Evolutionary conservation across 768 basidiomycete species (phyloP), one percentile per base, ranked within the genome.

Genomic region (Pulveroboletus sp.): DNA sequence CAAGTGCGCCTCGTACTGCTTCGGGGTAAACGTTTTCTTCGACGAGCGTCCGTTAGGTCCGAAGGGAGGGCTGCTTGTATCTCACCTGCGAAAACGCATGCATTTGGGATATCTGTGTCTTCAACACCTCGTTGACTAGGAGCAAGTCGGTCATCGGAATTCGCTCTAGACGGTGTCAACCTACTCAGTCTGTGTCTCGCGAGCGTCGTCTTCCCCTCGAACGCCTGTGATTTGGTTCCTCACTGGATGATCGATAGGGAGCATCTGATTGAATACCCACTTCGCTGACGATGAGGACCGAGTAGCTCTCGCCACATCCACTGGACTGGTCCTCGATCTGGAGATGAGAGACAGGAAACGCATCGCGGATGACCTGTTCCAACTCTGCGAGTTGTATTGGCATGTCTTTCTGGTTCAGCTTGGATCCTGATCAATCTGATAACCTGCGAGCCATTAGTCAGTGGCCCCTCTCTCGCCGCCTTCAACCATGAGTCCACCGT

Each of bases 31-130:
- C 0, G 86, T 83, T 81, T 85, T 88, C 86, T 89, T 54, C 27
- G 32, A n/a, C 9, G 8, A 43, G 21, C 8, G 31, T 47, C 9
- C 7, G 40, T 49, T 21, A 32, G 27, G 41, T 30, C 43, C 24
- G 39, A 21, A 31, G 12, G 3, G 27, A 48, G 27, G 43, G 10
- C 9, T 24, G 15, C 15, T 32, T 6, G 11, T 39, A 21, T 43
- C 70, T 46, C 56, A 89, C 90, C 82, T 93, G 89, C 12, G 89
- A 89, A 68, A 93, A 93, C 5, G 90, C 89, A 58, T 93, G 89
- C 78, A 93, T 83, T 49, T 85, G 79, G 0, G 85, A 73, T 49
- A 93, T 90, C 58, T 90, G 74, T 2, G 70, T 71, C 69, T 87
- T 91, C 60, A 93, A 64, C 8, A 83, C 61, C 21, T 89, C 83